Conservation (phyloP, 495 filamentous ascomycete species). For the Aspergillus avenaceus region DNA sequence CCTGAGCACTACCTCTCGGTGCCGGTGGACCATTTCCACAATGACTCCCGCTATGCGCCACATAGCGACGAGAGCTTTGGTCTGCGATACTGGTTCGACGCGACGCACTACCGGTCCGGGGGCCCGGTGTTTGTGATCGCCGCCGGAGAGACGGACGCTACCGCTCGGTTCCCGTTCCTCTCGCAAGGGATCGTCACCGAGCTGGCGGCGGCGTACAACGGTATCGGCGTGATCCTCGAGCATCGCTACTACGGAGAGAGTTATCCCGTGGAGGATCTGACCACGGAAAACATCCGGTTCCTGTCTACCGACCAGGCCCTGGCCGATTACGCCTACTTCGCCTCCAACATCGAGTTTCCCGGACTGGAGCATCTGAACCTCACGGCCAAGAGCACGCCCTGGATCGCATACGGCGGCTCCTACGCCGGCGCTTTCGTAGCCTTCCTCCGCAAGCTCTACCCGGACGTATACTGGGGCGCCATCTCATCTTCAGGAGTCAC, state of each 20-base stretch:
- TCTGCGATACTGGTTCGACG: constrained; percentile 72
- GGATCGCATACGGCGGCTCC: constrained; percentile 69
- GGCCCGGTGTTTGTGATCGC: constrained; percentile 70
- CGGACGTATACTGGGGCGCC: constrained; percentile 63
- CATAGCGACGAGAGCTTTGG: constrained; percentile 56
- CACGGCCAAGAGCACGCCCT: constrained; percentile 54
- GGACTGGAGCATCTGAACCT: constrained; percentile 60
- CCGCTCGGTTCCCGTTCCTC: constrained; percentile 55
- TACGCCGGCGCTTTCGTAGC: constrained; percentile 72
- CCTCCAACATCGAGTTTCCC: constrained; percentile 58
- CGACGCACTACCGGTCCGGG: constrained; percentile 58
- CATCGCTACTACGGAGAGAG: constrained; percentile 70
- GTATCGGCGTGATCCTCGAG: constrained; percentile 71
- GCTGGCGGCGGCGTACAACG: constrained; percentile 58
- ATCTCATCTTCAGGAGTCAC: constrained; percentile 71
- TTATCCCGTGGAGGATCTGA: constrained; percentile 54
- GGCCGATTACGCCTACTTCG: constrained; percentile 70
- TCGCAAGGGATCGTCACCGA: constrained; percentile 66
- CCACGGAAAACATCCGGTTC: constrained; percentile 64
- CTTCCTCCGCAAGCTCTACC: constrained; percentile 65
- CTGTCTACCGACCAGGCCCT: constrained; percentile 72
- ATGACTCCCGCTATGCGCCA: constrained; percentile 64
- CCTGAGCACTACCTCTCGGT: constrained; percentile 57
- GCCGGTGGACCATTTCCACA: constrained; percentile 73
- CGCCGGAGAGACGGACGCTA: constrained; percentile 58